Conservation (phyloP, 2,329 filamentous ascomycete species). For the Chrysoporthe cubensis region DNA sequence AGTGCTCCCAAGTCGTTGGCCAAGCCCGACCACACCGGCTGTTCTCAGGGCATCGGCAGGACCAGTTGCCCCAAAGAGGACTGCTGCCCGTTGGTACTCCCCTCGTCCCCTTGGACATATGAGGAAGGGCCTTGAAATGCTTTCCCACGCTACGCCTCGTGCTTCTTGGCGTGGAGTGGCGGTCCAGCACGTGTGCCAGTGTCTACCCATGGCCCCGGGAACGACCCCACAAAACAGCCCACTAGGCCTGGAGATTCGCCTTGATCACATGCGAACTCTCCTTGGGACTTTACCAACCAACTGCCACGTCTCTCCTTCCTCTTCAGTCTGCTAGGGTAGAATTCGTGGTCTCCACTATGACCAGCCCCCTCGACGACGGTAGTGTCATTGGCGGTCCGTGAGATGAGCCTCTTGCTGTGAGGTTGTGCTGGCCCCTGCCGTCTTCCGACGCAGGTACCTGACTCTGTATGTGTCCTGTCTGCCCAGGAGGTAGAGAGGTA, state of each 20-base stretch:
- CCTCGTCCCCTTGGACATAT: background rate
- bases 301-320: slow-evolving; percentile 10
- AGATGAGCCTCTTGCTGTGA: slow-evolving; percentile 6
- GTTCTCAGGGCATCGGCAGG: background rate
- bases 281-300: background rate
- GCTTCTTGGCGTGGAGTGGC: background rate
- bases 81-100: background rate
- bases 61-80: slow-evolving; percentile 4
- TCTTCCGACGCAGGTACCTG: slow-evolving; percentile 21
- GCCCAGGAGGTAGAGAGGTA: background rate
- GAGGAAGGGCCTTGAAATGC: background rate
- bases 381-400: slow-evolving; percentile 17
- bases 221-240: slow-evolving; percentile 3
- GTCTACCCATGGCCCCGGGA: background rate
- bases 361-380: slow-evolving; percentile 1
- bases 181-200: background rate
- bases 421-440: background rate
- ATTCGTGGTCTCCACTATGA: slow-evolving; percentile 2
- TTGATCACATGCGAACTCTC: background rate
- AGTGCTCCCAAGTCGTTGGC: background rate
- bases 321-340: slow-evolving; percentile 6
- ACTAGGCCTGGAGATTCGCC: background rate
- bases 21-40: background rate
- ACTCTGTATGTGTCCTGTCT: background rate
- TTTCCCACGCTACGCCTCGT: background rate